These are phyloP conservation scores for Penicillium brevicompactum DNA, from an alignment of 2,329 filamentous ascomycete genomes.

Conservation along the genomic window DNA sequence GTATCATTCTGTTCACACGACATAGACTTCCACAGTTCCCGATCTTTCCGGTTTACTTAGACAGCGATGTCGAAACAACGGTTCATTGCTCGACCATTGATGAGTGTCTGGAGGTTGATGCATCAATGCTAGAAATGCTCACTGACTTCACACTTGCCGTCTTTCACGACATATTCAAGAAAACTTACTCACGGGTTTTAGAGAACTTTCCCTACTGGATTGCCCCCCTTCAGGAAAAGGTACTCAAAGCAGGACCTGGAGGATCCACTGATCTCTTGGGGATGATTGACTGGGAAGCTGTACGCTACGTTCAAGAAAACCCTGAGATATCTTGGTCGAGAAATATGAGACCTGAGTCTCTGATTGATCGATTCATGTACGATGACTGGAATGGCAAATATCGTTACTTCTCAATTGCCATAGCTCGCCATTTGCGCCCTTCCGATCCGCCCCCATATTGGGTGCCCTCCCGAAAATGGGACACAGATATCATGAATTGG, in stretches of 20 bases:
- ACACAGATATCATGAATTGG: constrained; percentile 76
- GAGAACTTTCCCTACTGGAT: constrained; percentile 80
- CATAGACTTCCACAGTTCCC: constrained; percentile 65
- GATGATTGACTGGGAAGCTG: constrained; percentile 49
- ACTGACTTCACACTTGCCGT: constrained; percentile 72
- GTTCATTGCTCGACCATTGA: constrained; percentile 55
- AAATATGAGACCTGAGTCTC: constrained; percentile 40
- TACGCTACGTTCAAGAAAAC: constrained; percentile 39
- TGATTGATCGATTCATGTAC: constrained; percentile 56
- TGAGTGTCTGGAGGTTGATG: constrained; percentile 29
- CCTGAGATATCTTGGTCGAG: constrained; percentile 51
- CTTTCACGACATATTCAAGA: constrained; percentile 87
- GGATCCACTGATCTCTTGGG: constrained; percentile 7
- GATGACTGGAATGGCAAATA: constrained; percentile 60
- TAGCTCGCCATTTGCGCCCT: constrained; percentile 35
- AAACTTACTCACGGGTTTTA: constrained; percentile 68
- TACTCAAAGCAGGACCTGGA: constrained; percentile 2
- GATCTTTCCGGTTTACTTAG: constrained; percentile 71
- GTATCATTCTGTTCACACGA: constrained; percentile 72
- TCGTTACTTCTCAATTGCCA: constrained; percentile 56
- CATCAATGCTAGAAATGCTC: constrained; percentile 57
- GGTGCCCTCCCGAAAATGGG: constrained; percentile 44
- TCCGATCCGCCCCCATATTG: constrained; percentile 38
- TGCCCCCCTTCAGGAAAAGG: constrained; percentile 56
- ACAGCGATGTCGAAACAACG: constrained; percentile 60